These are phyloP conservation scores for Adansonia madagascariensis DNA, from an alignment of 441 rosid genomes.

Conservation along the genomic window DNA sequence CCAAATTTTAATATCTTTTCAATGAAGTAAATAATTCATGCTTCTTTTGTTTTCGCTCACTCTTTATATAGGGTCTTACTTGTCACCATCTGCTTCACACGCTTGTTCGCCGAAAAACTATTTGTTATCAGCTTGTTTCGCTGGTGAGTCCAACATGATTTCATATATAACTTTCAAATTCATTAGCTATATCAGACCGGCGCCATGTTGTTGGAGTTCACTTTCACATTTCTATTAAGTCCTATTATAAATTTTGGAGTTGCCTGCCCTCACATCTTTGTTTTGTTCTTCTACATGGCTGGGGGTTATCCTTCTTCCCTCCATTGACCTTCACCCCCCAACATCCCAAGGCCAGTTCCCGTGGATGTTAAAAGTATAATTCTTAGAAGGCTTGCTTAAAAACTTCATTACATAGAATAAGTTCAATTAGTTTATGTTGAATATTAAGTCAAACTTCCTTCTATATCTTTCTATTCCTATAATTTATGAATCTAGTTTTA, in stretches of 20 bases:
- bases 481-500: neutral
- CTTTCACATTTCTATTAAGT: neutral
- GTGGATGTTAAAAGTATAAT: neutral
- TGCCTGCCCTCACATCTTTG: slow-evolving; percentile 14
- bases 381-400: neutral
- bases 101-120: slow-evolving; percentile 78
- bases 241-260: neutral
- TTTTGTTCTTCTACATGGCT: slow-evolving; percentile 1
- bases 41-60: slow-evolving; percentile 7
- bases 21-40: slow-evolving; percentile 1
- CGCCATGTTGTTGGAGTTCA: slow-evolving; percentile 3
- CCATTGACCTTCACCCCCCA: neutral
- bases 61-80: slow-evolving; percentile 61
- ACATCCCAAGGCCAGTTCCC: neutral
- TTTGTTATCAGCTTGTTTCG: slow-evolving; percentile 74
- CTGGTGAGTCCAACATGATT: slow-evolving; percentile 61
- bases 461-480: slow-evolving; percentile 2
- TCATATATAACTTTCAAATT: slow-evolving; percentile 1
- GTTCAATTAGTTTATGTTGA: neutral
- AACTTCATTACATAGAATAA: neutral
- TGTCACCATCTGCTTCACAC: slow-evolving; percentile 84
- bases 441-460: slow-evolving; percentile 10
- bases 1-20: slow-evolving; percentile 17
- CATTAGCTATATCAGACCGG: slow-evolving; percentile 5
- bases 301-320: neutral